Conservation (phyloP, 106 monocot species). For the Xerophyta viscosa region DNA sequence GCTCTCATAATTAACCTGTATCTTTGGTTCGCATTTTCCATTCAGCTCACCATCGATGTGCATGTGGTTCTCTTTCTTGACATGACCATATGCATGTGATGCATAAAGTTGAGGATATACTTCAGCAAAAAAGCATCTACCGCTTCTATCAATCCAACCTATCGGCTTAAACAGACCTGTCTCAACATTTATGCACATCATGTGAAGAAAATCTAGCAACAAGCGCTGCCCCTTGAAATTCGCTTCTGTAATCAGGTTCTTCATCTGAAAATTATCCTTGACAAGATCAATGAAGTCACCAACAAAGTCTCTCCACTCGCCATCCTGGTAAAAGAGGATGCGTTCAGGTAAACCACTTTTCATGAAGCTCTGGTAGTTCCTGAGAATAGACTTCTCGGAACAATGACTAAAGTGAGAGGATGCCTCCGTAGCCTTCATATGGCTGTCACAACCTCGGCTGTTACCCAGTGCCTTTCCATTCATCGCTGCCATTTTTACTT, state of each 20-base stretch:
- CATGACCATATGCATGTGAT: conserved; percentile 5
- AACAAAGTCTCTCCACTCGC: conserved; percentile 63
- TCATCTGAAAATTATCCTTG: conserved; percentile 37
- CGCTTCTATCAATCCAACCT: conserved; percentile 44
- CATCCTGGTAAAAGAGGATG: conserved; percentile 40
- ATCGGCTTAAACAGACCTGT: conserved; percentile 41
- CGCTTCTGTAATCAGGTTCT: conserved; percentile 52
- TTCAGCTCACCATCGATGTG: conserved; percentile 14
- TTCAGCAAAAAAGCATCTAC: conserved; percentile 35
- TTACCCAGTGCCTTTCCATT: conserved; percentile 57
- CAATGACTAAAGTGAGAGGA: background rate
- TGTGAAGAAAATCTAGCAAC: conserved; percentile 74
- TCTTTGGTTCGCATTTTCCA: conserved; percentile 18
- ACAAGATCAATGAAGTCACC: conserved; percentile 19
- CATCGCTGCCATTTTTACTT: conserved; percentile 42
- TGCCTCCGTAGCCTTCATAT: conserved; percentile 20
- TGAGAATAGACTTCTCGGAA: conserved; percentile 16
- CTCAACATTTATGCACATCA: conserved; percentile 46
- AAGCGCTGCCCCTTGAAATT: conserved; percentile 24
- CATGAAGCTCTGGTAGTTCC: conserved; percentile 55
- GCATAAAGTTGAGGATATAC: conserved; percentile 17
- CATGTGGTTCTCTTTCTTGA: conserved; percentile 9
- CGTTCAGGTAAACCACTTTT: conserved; percentile 49
- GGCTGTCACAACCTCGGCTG: background rate
- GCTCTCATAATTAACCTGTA: conserved; percentile 19